Conservation (phyloP, 2,329 filamentous ascomycete genomes). For the Monascus ruber region DNA sequence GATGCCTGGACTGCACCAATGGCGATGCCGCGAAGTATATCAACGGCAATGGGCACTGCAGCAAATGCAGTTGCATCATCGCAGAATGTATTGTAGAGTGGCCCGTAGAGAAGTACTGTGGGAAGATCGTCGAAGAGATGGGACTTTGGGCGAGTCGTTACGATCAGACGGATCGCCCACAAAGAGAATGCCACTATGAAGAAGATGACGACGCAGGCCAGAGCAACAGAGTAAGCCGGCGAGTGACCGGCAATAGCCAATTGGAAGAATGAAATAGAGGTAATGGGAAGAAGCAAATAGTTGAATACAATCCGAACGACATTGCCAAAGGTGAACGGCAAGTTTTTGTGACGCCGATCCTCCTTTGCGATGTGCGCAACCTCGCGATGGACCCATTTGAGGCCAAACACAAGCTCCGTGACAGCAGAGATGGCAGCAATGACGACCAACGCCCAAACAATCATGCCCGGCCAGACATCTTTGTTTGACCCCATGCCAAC, state of each 20-base stretch:
- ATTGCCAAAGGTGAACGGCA: constrained; percentile 73
- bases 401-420: constrained; percentile 64
- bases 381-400: constrained; percentile 64
- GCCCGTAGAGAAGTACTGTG: constrained; percentile 79
- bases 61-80: constrained; percentile 88
- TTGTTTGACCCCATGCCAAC: constrained; percentile 64
- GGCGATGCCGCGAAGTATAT: constrained; percentile 73
- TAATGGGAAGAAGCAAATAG: constrained; percentile 79
- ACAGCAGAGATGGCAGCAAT: constrained; percentile 55
- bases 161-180: constrained; percentile 74
- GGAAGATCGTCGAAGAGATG: constrained; percentile 88
- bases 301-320: constrained; percentile 80
- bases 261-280: constrained; percentile 83
- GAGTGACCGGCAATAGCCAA: constrained; percentile 63
- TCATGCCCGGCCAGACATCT: constrained; percentile 91
- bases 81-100: constrained; percentile 93
- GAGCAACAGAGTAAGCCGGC: constrained; percentile 56
- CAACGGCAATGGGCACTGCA: constrained; percentile 73
- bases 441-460: constrained; percentile 76
- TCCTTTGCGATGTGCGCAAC: constrained; percentile 65
- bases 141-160: constrained; percentile 67
- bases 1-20: constrained; percentile 88
- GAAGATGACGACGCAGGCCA: constrained; percentile 65
- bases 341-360: constrained; percentile 80
- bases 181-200: constrained; percentile 60